Evolutionary conservation across 2,329 filamentous ascomycete genomes (phyloP).

Genomic region (Aureobasidium sp.): DNA sequence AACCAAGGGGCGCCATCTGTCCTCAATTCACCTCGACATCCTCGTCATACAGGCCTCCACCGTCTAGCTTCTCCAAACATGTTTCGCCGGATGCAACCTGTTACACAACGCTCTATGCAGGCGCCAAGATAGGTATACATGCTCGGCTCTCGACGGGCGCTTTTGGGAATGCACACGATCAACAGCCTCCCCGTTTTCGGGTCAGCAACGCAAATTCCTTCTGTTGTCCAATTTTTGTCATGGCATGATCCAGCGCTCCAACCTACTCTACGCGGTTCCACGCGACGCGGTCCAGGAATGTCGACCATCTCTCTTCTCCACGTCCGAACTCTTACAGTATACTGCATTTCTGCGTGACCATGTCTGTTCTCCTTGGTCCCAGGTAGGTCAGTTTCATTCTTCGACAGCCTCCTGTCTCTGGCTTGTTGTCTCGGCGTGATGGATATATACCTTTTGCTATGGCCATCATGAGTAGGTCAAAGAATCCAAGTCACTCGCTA

Average conservation of each 20-base stretch:
- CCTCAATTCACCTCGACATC: not conserved
- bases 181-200: conserved; percentile 10
- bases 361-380: not conserved
- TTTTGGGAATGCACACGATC: not conserved
- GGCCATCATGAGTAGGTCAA: not conserved
- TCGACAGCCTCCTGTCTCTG: conserved; percentile 9
- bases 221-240: not conserved
- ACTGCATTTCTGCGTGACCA: conserved; percentile 13
- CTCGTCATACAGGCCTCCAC: conserved; percentile 1
- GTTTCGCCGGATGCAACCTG: not conserved
- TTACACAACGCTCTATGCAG: not conserved
- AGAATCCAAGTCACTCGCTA: not conserved
- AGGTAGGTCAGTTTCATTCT: conserved; percentile 6
- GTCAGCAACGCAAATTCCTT: conserved; percentile 3
- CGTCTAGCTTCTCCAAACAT: not conserved
- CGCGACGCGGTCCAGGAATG: conserved; percentile 13
- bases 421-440: not conserved
- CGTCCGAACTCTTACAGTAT: conserved; percentile 1
- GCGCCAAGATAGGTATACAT: not conserved
- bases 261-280: conserved; percentile 4
- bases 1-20: conserved; percentile 3
- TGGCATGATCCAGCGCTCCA: not conserved
- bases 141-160: not conserved
- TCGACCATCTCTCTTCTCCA: not conserved
- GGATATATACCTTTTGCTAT: conserved; percentile 2